Evolutionary conservation across 1,284 basidiomycete genomes (phyloP), one percentile per base, ranked within the genome.

Genomic region (Cutaneotrichosporon sp.): DNA sequence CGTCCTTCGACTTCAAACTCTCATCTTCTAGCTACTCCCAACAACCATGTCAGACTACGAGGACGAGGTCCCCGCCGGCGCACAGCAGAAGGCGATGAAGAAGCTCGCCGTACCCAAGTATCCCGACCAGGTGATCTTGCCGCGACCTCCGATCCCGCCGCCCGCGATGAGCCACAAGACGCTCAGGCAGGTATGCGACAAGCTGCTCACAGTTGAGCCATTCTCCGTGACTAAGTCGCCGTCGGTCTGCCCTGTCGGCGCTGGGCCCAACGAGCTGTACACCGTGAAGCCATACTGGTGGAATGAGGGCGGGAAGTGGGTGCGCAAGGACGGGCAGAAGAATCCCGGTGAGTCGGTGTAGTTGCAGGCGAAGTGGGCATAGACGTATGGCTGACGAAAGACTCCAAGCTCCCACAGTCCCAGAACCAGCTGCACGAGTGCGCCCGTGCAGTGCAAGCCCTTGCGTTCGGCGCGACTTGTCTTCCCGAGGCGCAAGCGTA

Each of bases 251-350:
- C 56, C 60, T 0, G 55, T 49, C 17, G 62, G 61, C 16, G 55
- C 49, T 16, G 62, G 61, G 10, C 58, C 60, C 51, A 66, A 68
- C 47, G 54, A 65, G 42, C 54, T 70, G 14, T 68, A 62, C 48
- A 60, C 63, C 9, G 53, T 67, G 7, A 60, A 61, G 47, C 68
- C 68, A 10, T 65, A 70, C 52, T 65, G 49, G 45, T 70, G 68
- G 68, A 42, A 34, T 7, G 25, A 49, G 27, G 55, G 60, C 9
- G 56, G 55, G 5, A 41, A 46, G 14, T 70, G 62, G 62, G 65
- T 65, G 41, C 57, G 55, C 17, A 52, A 62, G 5, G 68, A 70
- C 54, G 68, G 66, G 3, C 57, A 62, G 32, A 51, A 64, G 16
- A 70, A 70, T 44, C 68, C 66, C 7, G 56, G 66, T 68, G 24